phyloP scores from a whole-genome alignment of 805 yeast species.

The Starmerella apis region DNA sequence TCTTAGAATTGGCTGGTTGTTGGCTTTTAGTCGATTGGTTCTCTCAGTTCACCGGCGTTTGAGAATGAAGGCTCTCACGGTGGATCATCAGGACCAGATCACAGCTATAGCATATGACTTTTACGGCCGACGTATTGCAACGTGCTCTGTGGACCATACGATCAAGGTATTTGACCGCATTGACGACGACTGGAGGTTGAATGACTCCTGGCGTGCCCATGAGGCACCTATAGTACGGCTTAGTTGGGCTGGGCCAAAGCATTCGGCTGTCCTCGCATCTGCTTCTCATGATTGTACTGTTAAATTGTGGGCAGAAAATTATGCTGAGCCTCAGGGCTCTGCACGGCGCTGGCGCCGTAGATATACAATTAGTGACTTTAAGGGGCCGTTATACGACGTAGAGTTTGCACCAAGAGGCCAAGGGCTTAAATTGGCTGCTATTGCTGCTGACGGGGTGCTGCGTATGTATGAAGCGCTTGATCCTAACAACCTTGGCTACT shows the following conservation, averaged over 20 bases:
- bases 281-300: constrained; percentile 85
- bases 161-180: constrained; percentile 73
- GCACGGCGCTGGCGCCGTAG: constrained; percentile 75
- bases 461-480: constrained; percentile 81
- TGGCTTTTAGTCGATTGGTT: constrained; percentile 5
- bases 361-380: constrained; percentile 71
- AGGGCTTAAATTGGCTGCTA: constrained; percentile 72
- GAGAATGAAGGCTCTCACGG: constrained; percentile 52
- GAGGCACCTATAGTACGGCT: constrained; percentile 75
- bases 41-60: neutral
- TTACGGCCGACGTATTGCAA: constrained; percentile 85
- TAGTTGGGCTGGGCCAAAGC: constrained; percentile 92
- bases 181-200: constrained; percentile 61
- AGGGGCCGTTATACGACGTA: constrained; percentile 83
- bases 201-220: constrained; percentile 93
- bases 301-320: constrained; percentile 82
- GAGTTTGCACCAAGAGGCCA: constrained; percentile 77
- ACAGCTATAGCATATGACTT: constrained; percentile 83
- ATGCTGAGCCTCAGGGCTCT: constrained; percentile 61
- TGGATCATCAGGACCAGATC: constrained; percentile 87
- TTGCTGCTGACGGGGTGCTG: constrained; percentile 80
- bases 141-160: constrained; percentile 91
- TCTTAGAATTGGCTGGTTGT: neutral
- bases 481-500: constrained; percentile 73
- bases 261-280: constrained; percentile 74